Percentiles rank a stretch among this genome's conserved stretches.
Conservation (phyloP, 2,329 filamentous ascomycete genomes). For the Colletotrichum tamarilloi region DNA sequence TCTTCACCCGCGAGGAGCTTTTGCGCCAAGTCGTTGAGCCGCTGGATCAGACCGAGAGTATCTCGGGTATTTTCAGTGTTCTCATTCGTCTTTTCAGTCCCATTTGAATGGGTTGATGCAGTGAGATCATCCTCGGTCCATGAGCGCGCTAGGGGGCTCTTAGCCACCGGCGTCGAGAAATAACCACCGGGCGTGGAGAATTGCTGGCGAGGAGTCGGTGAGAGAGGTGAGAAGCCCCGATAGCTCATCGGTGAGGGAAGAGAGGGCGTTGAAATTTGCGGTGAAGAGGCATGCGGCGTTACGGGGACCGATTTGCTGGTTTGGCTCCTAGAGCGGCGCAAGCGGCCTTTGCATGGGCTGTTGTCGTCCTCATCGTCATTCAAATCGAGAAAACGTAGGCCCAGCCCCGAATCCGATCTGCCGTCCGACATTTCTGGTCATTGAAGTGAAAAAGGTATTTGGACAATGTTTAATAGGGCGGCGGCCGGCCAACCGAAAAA, state of each 20-base stretch:
- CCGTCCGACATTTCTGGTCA: conserved; percentile 32
- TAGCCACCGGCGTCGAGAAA: conserved; percentile 39
- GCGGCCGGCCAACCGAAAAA: conserved; percentile 34
- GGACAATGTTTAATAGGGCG: conserved; percentile 10
- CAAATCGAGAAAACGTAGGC: conserved; percentile 35
- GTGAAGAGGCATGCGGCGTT: conserved; percentile 31
- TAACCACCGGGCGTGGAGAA: conserved; percentile 41
- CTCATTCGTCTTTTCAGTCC: conserved; percentile 24
- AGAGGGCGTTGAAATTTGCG: conserved; percentile 38
- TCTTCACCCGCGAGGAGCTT: conserved; percentile 47
- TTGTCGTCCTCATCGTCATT: conserved; percentile 34
- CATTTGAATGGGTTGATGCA: conserved; percentile 26
- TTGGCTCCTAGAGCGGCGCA: conserved; percentile 25
- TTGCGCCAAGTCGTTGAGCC: conserved; percentile 52
- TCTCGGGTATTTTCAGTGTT: conserved; percentile 45
- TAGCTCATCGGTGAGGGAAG: conserved; percentile 42
- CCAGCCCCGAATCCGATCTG: conserved; percentile 36
- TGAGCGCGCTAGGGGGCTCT: conserved; percentile 34
- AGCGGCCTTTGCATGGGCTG: conserved; percentile 30
- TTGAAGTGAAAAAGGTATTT: conserved; percentile 22
- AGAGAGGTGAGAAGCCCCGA: conserved; percentile 45
- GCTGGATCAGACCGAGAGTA: conserved; percentile 52
- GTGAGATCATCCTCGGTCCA: conserved; percentile 37
- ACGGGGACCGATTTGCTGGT: conserved; percentile 5
- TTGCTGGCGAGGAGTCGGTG: conserved; percentile 43